Evolutionary conservation across 257 asterid genomes (phyloP), one percentile per base, ranked within the genome.

Genomic region (Parsonsia alboflavescens): DNA sequence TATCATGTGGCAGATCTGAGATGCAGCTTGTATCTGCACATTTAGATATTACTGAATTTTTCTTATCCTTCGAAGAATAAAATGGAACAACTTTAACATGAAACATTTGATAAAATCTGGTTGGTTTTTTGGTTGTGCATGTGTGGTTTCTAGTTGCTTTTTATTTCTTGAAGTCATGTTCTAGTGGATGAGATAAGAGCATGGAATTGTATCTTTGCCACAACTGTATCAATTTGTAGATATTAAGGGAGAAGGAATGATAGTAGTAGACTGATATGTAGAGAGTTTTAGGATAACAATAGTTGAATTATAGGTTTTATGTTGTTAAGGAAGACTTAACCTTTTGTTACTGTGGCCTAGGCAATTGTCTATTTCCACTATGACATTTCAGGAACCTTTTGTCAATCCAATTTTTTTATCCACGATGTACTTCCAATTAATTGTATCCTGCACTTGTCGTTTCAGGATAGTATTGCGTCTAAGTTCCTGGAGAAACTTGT

Each of bases 381-480:
- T 16, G 17, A 33, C 45, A 30, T 49, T 28, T 48, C 0, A 21
- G 42, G 21, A 46, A 69, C 17, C 10, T 72, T 56, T 22, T 22
- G 75, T 1, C 42, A 6, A 17, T 72, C 13, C 36, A 16, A 17
- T 56, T n/a, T 53, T 56, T 7, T 42, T 39, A 7, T 72, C 46
- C 33, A 11, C 45, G 5, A 16, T 26, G 16, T 46, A 44, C 28
- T 21, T 50, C 64, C 1, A 10, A 5, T 45, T 45, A 15, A 22
- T 17, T 1, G 6, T 68, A 46, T 74, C 1, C 46, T 42, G 57
- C 41, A 22, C 24, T 39, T 21, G 76, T 80, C 71, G 64, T 86
- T 82, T 77, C 90, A 93, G 97, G 98, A 93, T 81, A 87, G 88
- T 73, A 88, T 93, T 77, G 98, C 97, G 6, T 70, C 84, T 26